These are phyloP conservation scores for Wickerhamiella alocasiicola DNA, from an alignment of 805 yeast species.

Conservation along the genomic window DNA sequence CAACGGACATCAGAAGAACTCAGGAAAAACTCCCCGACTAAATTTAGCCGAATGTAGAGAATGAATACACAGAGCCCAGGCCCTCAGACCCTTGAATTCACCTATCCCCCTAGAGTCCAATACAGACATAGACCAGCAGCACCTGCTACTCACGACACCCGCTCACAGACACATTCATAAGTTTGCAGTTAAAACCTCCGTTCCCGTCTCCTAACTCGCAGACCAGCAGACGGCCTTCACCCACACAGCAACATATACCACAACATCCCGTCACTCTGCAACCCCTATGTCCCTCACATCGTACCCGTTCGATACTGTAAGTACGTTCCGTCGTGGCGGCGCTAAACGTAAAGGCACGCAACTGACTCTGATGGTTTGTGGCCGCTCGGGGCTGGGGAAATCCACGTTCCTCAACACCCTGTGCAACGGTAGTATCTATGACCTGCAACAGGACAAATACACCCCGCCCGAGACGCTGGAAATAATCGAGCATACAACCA, in stretches of 20 bases:
- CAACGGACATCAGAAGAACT: too few relatives aligned
- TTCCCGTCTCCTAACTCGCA: too few relatives aligned
- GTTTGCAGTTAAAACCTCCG: too few relatives aligned
- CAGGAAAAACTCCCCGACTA: too few relatives aligned
- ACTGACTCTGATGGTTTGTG: conserved; percentile 56
- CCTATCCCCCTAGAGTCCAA: too few relatives aligned
- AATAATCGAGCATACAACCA: conserved; percentile 17
- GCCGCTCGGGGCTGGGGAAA: conserved; percentile 65
- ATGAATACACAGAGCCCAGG: too few relatives aligned
- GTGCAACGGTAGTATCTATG: conserved; percentile 30
- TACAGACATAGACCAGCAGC: too few relatives aligned
- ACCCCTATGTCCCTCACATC: not conserved
- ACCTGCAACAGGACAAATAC: not conserved
- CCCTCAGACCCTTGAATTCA: too few relatives aligned
- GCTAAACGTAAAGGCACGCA: conserved; percentile 11
- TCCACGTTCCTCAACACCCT: conserved; percentile 61
- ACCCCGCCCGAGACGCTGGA: not conserved
- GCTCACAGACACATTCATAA: too few relatives aligned
- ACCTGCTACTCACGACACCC: too few relatives aligned
- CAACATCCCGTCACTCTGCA: not conserved
- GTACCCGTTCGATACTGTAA: conserved; percentile 5
- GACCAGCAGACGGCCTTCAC: too few relatives aligned
- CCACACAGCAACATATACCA: not conserved
- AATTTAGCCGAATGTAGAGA: too few relatives aligned
- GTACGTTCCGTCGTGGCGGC: conserved; percentile 2